Evolutionary conservation across 352 stramenopile species (phyloP).

Genomic region (Phytopythium mirpurense): DNA sequence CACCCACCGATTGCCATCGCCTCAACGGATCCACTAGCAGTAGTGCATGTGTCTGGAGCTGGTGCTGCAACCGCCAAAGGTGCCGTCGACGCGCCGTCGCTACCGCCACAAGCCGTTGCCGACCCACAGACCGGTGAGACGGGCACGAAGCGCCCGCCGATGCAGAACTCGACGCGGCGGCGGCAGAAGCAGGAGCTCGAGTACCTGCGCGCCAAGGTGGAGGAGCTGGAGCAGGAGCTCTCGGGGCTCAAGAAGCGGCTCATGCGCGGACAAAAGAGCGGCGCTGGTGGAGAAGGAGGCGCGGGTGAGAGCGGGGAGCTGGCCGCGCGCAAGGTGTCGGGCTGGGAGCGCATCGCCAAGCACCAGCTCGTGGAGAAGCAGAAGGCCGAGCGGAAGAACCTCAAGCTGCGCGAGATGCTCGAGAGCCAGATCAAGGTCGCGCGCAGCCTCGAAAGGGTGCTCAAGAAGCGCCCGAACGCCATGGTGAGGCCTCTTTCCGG

Average conservation of each 20-base stretch:
- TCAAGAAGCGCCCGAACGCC: constrained; percentile 23
- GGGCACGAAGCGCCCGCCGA: constrained; percentile 12
- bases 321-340: too few relatives aligned
- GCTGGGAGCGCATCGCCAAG: constrained; percentile 25
- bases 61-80: too few relatives aligned
- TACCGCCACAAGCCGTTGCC: too few relatives aligned
- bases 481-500: background rate
- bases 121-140: too few relatives aligned
- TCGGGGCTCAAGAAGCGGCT: constrained; percentile 5
- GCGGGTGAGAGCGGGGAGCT: background rate
- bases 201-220: constrained; percentile 42
- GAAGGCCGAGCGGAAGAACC: constrained; percentile 20
- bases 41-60: too few relatives aligned
- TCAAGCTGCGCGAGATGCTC: constrained; percentile 20
- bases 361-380: constrained; percentile 22
- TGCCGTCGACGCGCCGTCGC: too few relatives aligned
- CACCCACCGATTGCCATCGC: too few relatives aligned
- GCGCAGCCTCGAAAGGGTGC: constrained; percentile 35
- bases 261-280: background rate
- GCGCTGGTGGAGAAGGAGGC: background rate
- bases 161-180: constrained; percentile 48
- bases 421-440: constrained; percentile 43
- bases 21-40: too few relatives aligned
- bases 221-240: constrained; percentile 35
- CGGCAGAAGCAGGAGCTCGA: constrained; percentile 49